Evolutionary conservation across 78 protist genomes (phyloP).

Genomic region (Dictyostelium brefeldianum): DNA sequence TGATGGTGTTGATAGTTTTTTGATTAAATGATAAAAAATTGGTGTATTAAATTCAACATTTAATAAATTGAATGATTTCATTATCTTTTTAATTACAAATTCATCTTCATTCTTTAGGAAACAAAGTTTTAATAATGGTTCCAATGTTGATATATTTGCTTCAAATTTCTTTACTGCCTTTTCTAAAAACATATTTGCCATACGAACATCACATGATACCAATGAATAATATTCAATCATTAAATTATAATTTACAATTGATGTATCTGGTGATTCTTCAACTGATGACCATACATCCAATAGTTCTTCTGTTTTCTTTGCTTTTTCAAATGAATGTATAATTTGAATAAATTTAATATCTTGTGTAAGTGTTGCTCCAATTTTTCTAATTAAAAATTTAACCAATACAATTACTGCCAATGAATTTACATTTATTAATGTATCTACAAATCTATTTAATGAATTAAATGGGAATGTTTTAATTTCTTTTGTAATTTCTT

Average conservation of each 20-base stretch:
- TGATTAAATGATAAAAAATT: not conserved
- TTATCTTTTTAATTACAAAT: not conserved
- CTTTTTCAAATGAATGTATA: not conserved
- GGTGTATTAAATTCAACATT: not conserved
- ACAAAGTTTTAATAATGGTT: not conserved
- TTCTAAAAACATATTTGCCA: not conserved
- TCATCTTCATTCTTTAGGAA: not conserved
- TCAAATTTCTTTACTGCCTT: not conserved
- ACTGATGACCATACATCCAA: not conserved
- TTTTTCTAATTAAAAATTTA: not conserved
- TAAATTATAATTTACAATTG: not conserved
- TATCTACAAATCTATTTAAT: not conserved
- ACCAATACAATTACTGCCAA: not conserved
- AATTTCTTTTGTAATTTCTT: not conserved
- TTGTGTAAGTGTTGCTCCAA: not conserved
- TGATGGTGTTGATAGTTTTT: not conserved
- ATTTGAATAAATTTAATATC: not conserved
- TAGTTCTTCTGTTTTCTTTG: not conserved
- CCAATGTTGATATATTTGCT: not conserved
- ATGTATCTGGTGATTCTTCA: not conserved
- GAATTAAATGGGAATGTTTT: not conserved
- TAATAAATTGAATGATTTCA: not conserved
- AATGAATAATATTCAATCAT: not conserved
- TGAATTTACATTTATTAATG: not conserved
- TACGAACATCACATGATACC: not conserved